Base-by-base conservation (phyloP, 139 green algal species). In the Chlamydomonas sphaeroides region DNA sequence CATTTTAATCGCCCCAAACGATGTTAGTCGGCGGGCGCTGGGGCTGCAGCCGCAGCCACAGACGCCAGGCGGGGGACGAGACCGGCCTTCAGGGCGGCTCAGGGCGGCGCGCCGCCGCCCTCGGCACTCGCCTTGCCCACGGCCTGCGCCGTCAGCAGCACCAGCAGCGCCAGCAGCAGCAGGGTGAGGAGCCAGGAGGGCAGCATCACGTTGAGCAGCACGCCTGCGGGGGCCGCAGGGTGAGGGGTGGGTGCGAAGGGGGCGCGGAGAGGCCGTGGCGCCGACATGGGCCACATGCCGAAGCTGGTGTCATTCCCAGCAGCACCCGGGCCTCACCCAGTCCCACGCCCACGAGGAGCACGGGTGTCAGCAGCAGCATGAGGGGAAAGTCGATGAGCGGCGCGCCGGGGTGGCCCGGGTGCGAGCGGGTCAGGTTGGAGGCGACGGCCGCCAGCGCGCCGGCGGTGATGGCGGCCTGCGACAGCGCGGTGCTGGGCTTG, bases 171-270 rank as follows among this genome's bases (percentile, higher is more conserved):
- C 38, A 90, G 74, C 38, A 93, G 89, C 25, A 87, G 65, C 6
- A 88, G 48, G 32, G 85, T 92, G 38, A 93, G 73, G 8, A 91
- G 74, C 87, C 85, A 92, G 17, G 63, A 57, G 5, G 89, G 88
- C 23, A 93, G 80, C 35, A 88, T 63, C 26, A 81, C 38, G 68
- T 93, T 93, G 1, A 89, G 65, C 53, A 92, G 76, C 32, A 93
- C 89, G 10, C 89, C 89, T 91, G 84, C 41, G 74, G 32, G 21
- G 45, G 17, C 5, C 32, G 45, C 4, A 17, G 10, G 68, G 68
- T 42, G 28, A 26, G 45, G 49, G 32, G 65, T 62, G 53, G 20
- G 35, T 33, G 5, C 20, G 68, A 10, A 39, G 30, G 21, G 41
- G 28, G 66, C 7, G 33, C 2, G 39, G 66, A 4, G 39, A 18